Percentiles rank a stretch among this genome's conserved stretches.
phyloP scores from a whole-genome alignment of 306 rosid species.

The Psophocarpus tetragonolobus region DNA sequence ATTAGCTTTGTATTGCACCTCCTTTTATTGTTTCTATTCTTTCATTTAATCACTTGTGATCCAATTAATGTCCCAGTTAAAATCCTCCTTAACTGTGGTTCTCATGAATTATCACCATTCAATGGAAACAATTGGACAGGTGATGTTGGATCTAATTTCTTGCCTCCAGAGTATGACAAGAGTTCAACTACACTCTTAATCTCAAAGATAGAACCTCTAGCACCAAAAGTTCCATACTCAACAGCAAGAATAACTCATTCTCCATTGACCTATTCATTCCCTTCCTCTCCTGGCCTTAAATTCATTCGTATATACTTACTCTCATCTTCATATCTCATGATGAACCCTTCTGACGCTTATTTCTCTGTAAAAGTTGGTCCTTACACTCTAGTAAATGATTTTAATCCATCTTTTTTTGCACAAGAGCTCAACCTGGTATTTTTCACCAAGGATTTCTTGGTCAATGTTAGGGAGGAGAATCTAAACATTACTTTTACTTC shows the following conservation, averaged over 20 bases:
- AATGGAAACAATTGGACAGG: constrained; percentile 42
- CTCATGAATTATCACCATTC: constrained; percentile 31
- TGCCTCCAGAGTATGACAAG: constrained; percentile 19
- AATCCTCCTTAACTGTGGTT: constrained; percentile 43
- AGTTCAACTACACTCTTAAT: constrained; percentile 27
- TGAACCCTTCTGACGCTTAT: constrained; percentile 23
- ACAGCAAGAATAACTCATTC: constrained; percentile 39
- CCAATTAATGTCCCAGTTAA: constrained; percentile 17
- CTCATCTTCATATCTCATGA: constrained; percentile 18
- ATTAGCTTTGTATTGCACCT: not conserved
- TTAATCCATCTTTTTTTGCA: constrained; percentile 45
- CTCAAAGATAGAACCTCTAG: not conserved
- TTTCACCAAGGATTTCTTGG: constrained; percentile 45
- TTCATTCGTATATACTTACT: constrained; percentile 58
- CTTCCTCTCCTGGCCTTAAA: constrained; percentile 46
- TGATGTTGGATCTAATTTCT: constrained; percentile 32
- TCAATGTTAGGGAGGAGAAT: constrained; percentile 33
- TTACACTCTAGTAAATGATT: constrained; percentile 52
- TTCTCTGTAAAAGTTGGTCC: constrained; percentile 59
- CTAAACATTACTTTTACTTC: constrained; percentile 52
- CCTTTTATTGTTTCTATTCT: not conserved
- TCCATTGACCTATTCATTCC: constrained; percentile 41
- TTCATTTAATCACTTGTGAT: constrained; percentile 24
- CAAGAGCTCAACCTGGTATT: constrained; percentile 19
- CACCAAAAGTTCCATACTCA: constrained; percentile 42